Conservation (phyloP, 2,329 filamentous ascomycete species). For the Kalaharituber pfeilii region DNA sequence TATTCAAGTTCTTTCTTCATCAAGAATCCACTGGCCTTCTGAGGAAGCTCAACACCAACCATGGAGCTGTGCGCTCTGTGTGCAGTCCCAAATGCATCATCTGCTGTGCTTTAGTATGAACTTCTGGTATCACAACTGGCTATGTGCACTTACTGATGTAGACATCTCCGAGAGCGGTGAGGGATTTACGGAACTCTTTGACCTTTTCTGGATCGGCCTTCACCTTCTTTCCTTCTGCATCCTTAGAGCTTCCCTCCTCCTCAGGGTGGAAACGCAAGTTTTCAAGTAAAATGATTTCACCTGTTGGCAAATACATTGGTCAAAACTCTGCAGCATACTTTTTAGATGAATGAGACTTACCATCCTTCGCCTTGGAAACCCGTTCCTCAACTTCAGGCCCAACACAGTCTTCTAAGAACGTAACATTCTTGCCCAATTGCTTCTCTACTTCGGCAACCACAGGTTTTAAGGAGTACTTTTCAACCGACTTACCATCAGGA, state of each 20-base stretch:
- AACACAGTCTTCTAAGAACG: slow-evolving; percentile 78
- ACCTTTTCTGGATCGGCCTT: slow-evolving; percentile 94
- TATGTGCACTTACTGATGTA: slow-evolving; percentile 61
- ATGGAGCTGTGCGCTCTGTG: slow-evolving; percentile 98
- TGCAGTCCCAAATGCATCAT: slow-evolving; percentile 96
- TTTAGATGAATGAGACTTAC: slow-evolving; percentile 9
- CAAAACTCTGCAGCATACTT: background rate
- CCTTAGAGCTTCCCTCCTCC: slow-evolving; percentile 93
- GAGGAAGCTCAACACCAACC: slow-evolving; percentile 88
- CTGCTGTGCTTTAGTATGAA: slow-evolving; percentile 31
- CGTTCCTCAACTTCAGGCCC: slow-evolving; percentile 77
- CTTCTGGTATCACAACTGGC: background rate
- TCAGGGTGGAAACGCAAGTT: slow-evolving; percentile 97
- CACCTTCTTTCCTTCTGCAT: slow-evolving; percentile 85
- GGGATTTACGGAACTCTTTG: slow-evolving; percentile 79
- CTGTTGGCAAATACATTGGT: slow-evolving; percentile 7
- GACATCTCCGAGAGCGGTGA: slow-evolving; percentile 87
- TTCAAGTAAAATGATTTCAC: slow-evolving; percentile 79
- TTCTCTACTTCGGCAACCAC: slow-evolving; percentile 85
- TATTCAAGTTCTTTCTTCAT: slow-evolving; percentile 99
- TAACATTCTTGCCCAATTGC: slow-evolving; percentile 66
- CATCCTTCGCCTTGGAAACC: slow-evolving; percentile 64
- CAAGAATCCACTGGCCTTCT: slow-evolving; percentile 94
- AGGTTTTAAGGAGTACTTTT: slow-evolving; percentile 88
- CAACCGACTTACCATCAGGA: slow-evolving; percentile 72